Evolutionary conservation across 1,284 basidiomycete species (phyloP), one percentile per base, ranked within the genome.

Genomic region (Tremellales sp.): DNA sequence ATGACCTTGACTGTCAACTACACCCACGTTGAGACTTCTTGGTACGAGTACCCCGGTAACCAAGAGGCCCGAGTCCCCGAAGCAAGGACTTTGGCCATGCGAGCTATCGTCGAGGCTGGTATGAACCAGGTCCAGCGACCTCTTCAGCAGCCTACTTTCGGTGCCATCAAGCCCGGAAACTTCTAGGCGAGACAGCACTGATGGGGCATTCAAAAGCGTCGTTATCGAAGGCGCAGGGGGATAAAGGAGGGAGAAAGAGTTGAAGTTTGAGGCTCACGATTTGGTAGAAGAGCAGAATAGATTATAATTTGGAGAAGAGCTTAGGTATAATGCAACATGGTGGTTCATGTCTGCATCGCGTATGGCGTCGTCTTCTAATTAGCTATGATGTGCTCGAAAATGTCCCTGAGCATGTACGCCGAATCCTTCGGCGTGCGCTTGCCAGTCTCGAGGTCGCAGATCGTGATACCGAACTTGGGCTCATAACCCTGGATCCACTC

Each of bases 401-500:
- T 27, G 12, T 50, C 50, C 44, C 48, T 48, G 36, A 65, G 48
- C 45, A 54, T 43, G 24, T 46, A 45, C 5, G 57, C 54, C 29
- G 60, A 60, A 23, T 64, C 51, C 44, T 66, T 66, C 2, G 63
- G 62, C 17, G 25, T 37, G 21, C 65, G 41, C 52, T 58, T 60
- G 15, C 58, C 62, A 36, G 60, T 48, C 11, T 58, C 52, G 22
- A 48, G 45, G 76, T 62, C 54, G 42, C 64, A 58, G 19, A 51
- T 45, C 3, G 65, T 64, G 40, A 61, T 55, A 11, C 65, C 63
- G 42, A 70, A 67, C 17, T 64, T 54, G 8, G 59, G 54, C 11
- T 29, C 45, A 21, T 46, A 57, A 39, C 56, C 65, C 4, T 48
- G 48, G 12, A 50, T 40, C 81, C 85, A 86, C 68, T 87, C 85